A percentile compares a stretch with the other conserved stretches of the same genome.
Conservation (phyloP, 305 asterid species). For the Nicotiana rustica region DNA sequence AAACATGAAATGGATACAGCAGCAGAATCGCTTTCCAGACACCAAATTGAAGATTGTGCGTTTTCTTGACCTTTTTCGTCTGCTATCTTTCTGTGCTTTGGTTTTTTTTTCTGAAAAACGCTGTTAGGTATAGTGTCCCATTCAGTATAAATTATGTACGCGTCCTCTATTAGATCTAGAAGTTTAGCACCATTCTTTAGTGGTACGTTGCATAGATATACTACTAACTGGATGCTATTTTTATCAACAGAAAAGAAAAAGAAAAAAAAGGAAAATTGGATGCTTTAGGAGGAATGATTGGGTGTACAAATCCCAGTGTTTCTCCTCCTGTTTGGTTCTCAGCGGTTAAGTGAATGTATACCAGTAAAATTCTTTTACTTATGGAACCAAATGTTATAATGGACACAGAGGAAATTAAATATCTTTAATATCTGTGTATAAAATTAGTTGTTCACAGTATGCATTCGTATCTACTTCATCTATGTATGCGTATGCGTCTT, state of each 20-base stretch:
- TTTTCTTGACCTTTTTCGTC: constrained; percentile 4
- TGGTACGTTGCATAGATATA: constrained; percentile 4
- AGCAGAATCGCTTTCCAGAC: constrained; percentile 52
- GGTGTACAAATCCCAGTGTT: background rate
- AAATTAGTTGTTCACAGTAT: too few species aligned
- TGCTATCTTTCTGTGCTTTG: background rate
- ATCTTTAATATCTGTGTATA: background rate
- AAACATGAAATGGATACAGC: constrained; percentile 55
- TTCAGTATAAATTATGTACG: constrained; percentile 5
- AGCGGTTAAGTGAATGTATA: background rate
- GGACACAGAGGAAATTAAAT: background rate
- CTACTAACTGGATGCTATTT: background rate
- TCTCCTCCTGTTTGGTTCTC: constrained; percentile 15
- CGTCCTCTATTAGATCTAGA: constrained; percentile 6
- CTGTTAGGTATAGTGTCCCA: background rate
- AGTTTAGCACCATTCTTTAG: background rate
- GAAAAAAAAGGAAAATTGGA: too few species aligned
- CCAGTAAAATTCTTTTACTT: background rate
- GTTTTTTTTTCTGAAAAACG: background rate
- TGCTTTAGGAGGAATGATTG: too few species aligned
- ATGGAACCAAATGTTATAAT: background rate
- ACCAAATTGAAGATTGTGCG: constrained; percentile 64
- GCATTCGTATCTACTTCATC: background rate
- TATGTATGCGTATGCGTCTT: background rate
- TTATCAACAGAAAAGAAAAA: background rate